A percentile compares a stretch with the other conserved stretches of the same genome.
Evolutionary conservation across 805 yeast genomes (phyloP).

Genomic region (Kodamaea laetipori): DNA sequence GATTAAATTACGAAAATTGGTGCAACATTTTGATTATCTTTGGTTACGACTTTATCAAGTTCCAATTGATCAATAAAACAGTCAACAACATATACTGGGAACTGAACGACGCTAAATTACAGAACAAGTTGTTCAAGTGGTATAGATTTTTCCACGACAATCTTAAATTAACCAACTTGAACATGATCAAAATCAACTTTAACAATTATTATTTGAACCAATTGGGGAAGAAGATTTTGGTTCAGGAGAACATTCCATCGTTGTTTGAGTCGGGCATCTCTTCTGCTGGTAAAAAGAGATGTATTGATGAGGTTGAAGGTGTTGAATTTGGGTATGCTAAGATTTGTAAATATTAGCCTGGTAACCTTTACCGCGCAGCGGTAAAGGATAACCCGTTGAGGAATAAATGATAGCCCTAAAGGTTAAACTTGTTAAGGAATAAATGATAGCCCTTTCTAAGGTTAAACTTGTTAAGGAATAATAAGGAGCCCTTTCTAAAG

Average conservation of each 20-base stretch:
- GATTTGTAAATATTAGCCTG: constrained; percentile 6
- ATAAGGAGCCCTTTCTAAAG: no score
- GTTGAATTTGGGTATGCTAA: not conserved
- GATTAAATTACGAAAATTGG: constrained; percentile 49
- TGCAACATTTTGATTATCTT: constrained; percentile 44
- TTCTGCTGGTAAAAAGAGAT: constrained; percentile 13
- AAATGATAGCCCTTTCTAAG: no score
- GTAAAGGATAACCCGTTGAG: no score
- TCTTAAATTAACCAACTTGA: constrained; percentile 26
- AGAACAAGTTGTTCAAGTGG: constrained; percentile 33
- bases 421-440: no score
- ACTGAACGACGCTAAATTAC: constrained; percentile 20
- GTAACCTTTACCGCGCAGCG: no score
- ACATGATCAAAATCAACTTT: constrained; percentile 28
- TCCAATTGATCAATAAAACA: constrained; percentile 29
- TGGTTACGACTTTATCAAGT: constrained; percentile 44
- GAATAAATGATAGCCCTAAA: no score
- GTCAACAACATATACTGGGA: constrained; percentile 30
- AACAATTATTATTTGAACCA: constrained; percentile 31
- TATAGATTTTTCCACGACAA: constrained; percentile 24
- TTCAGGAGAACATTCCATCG: constrained; percentile 17
- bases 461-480: no score
- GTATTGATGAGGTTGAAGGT: constrained; percentile 11
- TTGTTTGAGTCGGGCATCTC: constrained; percentile 5
- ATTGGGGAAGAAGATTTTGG: constrained; percentile 31